Evolutionary conservation across 108 stramenopile species (phyloP), one percentile per base, ranked within the genome.

Genomic region (Conticribra guillardii): DNA sequence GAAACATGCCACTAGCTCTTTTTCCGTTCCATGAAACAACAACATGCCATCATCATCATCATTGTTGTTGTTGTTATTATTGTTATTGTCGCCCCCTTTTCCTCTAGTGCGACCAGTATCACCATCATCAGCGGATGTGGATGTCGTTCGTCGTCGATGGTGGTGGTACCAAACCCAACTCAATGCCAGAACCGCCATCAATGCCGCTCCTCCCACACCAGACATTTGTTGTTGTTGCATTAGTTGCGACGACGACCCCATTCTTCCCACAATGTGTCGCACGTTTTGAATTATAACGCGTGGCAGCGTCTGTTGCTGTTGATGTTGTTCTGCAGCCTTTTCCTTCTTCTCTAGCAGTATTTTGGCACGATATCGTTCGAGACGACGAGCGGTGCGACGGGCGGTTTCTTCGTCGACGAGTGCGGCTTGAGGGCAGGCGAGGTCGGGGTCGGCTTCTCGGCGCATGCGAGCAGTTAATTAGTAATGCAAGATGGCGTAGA

Each of bases 1-100:
- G 67, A 80, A 80, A 11, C 60, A 51, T 31, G 37, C 60, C 52
- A 48, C 66, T 14, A 80, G 41, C 60, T 73, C 60, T 9, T 37
- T 34, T 53, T 53, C 31, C 3, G n/a, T 27, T 21, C 18, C 26
- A 1, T 44, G 31, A 56, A 1, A 16, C n/a, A n/a, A n/a, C n/a
- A n/a, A n/a, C n/a, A n/a, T n/a, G n/a, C n/a, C n/a, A 1, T 56
- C 55, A 56, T 3, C 9, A 26, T 56, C 15, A 29, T 31, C 14
- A 59, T 37, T 9, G 44, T 44, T 41, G 3, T 1, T 11, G 11
- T 21, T 15, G 5, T n/a, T 15, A 41, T 59, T 11, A 5, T 3
- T 37, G 2, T 21, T 23, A 21, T 23, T 21, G 21, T 44, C 27
- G 1, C 2, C 14, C 1, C 26, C 1, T 51, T 27, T 49, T 64